phyloP scores from a whole-genome alignment of 2,329 filamentous ascomycete genomes.

The Domatiomyces globalis region DNA sequence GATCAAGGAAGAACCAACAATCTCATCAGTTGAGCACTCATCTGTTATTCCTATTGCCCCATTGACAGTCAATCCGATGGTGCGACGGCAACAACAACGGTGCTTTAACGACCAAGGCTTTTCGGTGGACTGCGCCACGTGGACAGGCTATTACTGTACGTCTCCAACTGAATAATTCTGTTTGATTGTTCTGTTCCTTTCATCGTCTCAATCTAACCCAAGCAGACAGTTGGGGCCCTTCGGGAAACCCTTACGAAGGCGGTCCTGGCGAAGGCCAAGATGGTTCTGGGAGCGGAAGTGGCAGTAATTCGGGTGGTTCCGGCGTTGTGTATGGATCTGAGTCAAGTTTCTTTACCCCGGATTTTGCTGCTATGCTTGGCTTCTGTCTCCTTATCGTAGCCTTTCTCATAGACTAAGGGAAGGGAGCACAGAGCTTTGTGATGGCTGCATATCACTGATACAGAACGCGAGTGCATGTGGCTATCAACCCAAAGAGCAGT shows the following conservation, averaged over 20 bases:
- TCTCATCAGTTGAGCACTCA: neutral
- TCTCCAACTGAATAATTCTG: neutral
- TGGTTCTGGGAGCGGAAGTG: slow-evolving; percentile 5
- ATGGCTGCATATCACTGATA: too few species aligned
- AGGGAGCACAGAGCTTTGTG: too few species aligned
- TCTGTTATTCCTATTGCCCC: slow-evolving; percentile 15
- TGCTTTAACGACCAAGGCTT: slow-evolving; percentile 19
- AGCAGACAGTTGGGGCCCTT: slow-evolving; percentile 16
- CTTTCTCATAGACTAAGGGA: neutral
- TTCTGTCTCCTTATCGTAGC: neutral
- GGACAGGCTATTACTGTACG: slow-evolving; percentile 18
- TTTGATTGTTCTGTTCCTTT: neutral
- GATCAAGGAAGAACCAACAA: neutral
- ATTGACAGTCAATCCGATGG: slow-evolving; percentile 7
- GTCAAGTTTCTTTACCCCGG: neutral
- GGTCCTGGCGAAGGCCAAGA: slow-evolving; percentile 10
- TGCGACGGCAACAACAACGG: slow-evolving; percentile 9
- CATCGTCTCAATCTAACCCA: neutral
- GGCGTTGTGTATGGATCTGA: neutral
- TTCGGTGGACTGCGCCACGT: slow-evolving; percentile 18
- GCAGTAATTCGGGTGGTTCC: slow-evolving; percentile 3
- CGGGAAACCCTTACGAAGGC: slow-evolving; percentile 14
- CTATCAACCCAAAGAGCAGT: too few species aligned
- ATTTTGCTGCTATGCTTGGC: neutral
- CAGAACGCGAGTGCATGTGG: too few species aligned